Evolutionary conservation across 1,139 yeast species (phyloP).

Genomic region (Lodderomyces pseudojiufengensis): DNA sequence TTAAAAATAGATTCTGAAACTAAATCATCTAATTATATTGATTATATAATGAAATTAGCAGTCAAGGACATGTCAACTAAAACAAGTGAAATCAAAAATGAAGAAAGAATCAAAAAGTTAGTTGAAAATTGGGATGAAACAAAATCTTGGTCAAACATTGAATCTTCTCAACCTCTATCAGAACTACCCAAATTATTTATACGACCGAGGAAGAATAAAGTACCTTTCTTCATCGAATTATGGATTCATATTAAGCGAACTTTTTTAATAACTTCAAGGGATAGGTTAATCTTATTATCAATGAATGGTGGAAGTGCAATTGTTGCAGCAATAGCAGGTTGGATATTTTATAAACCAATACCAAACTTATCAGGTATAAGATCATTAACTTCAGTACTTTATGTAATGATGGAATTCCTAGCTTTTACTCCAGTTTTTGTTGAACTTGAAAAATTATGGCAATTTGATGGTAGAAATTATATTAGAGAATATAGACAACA

Average conservation of each 20-base stretch:
- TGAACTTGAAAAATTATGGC: slow-evolving; percentile 66
- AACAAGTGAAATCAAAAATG: slow-evolving; percentile 38
- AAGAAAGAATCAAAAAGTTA: slow-evolving; percentile 38
- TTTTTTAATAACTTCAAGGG: slow-evolving; percentile 50
- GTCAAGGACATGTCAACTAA: slow-evolving; percentile 53
- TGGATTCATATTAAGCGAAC: slow-evolving; percentile 51
- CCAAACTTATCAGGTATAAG: slow-evolving; percentile 58
- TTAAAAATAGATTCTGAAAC: background rate
- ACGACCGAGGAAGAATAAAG: slow-evolving; percentile 20
- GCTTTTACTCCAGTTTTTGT: slow-evolving; percentile 61
- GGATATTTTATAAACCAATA: slow-evolving; percentile 65
- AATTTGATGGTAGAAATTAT: slow-evolving; percentile 57
- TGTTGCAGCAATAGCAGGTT: slow-evolving; percentile 59
- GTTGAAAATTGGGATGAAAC: slow-evolving; percentile 43
- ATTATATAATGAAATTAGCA: slow-evolving; percentile 58
- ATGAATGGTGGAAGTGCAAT: slow-evolving; percentile 51
- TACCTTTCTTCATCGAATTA: slow-evolving; percentile 40
- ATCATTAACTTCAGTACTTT: slow-evolving; percentile 55
- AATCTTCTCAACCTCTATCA: slow-evolving; percentile 11
- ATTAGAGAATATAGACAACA: slow-evolving; percentile 68
- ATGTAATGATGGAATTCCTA: slow-evolving; percentile 57
- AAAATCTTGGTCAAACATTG: background rate
- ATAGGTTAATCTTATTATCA: slow-evolving; percentile 50
- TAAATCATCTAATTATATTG: slow-evolving; percentile 34
- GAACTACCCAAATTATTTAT: slow-evolving; percentile 18